Evolutionary conservation across 2,329 filamentous ascomycete genomes (phyloP), one percentile per base, ranked within the genome.

Genomic region (Aspergillus eucalypticola): DNA sequence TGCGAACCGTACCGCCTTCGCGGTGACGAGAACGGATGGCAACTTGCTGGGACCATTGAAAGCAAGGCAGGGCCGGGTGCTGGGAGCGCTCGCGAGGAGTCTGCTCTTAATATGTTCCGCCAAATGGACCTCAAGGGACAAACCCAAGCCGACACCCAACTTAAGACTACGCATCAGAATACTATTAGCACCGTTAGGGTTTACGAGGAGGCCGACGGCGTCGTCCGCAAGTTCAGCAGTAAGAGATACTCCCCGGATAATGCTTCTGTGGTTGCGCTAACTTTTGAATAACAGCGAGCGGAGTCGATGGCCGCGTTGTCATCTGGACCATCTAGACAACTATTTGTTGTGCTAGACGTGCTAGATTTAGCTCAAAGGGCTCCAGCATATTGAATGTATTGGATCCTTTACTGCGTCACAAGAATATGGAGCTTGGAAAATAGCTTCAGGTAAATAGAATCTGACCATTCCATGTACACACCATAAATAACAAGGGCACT

Each of bases 51-150:
- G 32, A 89, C 91, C 3, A 81, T 98, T 62, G 93, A 97, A 79
- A 81, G 82, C 52, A 92, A 93, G 78, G 83, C 85, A 53, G 80
- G 84, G 5, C 81, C 84, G 27, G 88, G 85, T 44, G 75, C 82
- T 58, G 80, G 78, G 2, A 87, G 84, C 60, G 81, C 82, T 60
- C 85, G 90, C 32, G 95, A 98, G 78, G 95, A 98, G 76, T 95
- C 90, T 66, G 95, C 95, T 23, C 82, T 97, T 75, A 96, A 98
- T 78, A 96, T 98, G 92, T 99, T 99, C 81, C 87, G 88, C 71
- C 93, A 97, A 81, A 98, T 99, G 95, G 95, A 99, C 78, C 84
- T 99, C 66, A 96, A 95, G 84, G 95, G 95, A 64, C 96, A 96
- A 79, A 82, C 84, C 58, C 91, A 91, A 73, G 92, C 96, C 71